Base-by-base conservation (phyloP, 257 asterid genomes). In the Fraxinus quadrangulata region DNA sequence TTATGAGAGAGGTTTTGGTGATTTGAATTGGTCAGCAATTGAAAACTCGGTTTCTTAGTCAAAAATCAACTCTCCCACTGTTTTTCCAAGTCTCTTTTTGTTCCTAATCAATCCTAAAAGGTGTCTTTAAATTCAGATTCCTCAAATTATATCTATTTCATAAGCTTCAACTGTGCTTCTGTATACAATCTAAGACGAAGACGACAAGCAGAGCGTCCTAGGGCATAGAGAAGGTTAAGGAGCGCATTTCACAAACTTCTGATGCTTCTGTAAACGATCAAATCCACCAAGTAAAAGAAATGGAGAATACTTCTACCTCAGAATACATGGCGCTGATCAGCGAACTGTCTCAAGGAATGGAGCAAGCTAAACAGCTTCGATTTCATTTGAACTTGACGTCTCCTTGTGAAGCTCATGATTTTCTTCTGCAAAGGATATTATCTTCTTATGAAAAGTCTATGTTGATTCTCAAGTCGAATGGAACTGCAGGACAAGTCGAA, bases 321-420 rank as follows among this genome's bases (percentile, higher is more conserved):
- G 88, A 80, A 30, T 83, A 84, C 71, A 78, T 70, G 63, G 68
- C 81, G 12, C 78, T 87, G 78, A 82, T 84, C 78, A 78, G 80
- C 76, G 88, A 87, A 75, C 83, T 87, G n/a, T 78, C 81, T 28
- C 82, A 75, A 71, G 90, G 90, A 68, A 78, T 75, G 83, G 90
- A 84, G 45, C 73, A 70, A 37, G 49, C 49, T 42, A 80, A 82
- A 79, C 90, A 84, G 80, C 77, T 87, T 9, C 77, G 49, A 61
- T 67, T 69, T 30, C 78, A 79, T 13, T 68, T 84, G 80, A 33
- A 69, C 47, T 80, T 75, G 5, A 45, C 68, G 2, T 59, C 80
- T 47, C 67, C 77, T 31, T 49, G 71, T 0, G 83, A 78, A 56
- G 5, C 76, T 9, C 84, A 76, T 19, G 77, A 82, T 0, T 73